These are phyloP conservation scores for Amanita inopinata DNA, from an alignment of 768 basidiomycete species.

Conservation along the genomic window DNA sequence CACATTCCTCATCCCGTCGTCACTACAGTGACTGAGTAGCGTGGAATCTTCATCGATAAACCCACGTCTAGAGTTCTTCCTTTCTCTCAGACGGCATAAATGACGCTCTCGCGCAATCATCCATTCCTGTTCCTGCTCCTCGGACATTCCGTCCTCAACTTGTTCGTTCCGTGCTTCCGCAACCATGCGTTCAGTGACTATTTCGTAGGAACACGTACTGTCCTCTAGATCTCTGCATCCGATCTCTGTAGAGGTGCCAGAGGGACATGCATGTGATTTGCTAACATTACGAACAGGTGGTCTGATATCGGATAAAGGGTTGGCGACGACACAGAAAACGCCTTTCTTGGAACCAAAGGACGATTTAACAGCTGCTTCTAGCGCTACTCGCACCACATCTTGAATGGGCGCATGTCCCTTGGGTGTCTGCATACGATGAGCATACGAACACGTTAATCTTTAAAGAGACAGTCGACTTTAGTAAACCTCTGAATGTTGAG, in stretches of 20 bases:
- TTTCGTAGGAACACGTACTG: slow-evolving; percentile 2
- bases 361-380: background rate
- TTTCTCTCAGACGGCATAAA: slow-evolving; percentile 20
- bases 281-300: too few species aligned
- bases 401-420: slow-evolving; percentile 67
- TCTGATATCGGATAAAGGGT: too few species aligned
- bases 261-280: background rate
- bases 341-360: slow-evolving; percentile 1
- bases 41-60: background rate
- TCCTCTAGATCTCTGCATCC: slow-evolving; percentile 4
- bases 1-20: background rate
- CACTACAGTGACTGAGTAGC: background rate
- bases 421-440: slow-evolving; percentile 78
- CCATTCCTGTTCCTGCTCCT: slow-evolving; percentile 19
- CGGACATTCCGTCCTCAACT: background rate
- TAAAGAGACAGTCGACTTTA: slow-evolving; percentile 7
- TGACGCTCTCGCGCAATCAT: slow-evolving; percentile 25
- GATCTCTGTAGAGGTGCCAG: background rate
- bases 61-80: slow-evolving; percentile 19
- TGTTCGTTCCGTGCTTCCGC: background rate
- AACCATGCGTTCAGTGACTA: background rate
- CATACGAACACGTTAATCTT: slow-evolving; percentile 62
- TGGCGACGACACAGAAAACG: slow-evolving; percentile 1
- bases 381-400: slow-evolving; percentile 54
- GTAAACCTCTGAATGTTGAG: background rate